Evolutionary conservation across 2,329 filamentous ascomycete genomes (phyloP).

Genomic region (Diplodia seriata): DNA sequence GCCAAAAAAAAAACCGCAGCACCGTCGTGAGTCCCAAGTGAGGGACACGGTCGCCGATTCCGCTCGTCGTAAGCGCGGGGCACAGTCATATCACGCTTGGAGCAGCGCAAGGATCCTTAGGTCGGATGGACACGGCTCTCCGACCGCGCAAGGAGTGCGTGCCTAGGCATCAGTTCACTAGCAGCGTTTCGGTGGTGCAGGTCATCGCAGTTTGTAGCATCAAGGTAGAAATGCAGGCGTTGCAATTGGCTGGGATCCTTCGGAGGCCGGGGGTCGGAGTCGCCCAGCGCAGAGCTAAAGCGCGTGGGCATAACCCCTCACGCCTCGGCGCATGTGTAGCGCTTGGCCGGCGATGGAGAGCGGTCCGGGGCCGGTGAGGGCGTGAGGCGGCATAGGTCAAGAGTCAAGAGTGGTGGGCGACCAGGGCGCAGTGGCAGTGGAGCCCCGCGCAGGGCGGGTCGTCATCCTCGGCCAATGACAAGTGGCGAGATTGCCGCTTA

Average conservation of each 20-base stretch:
- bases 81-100: not conserved
- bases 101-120: not conserved
- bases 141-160: not conserved
- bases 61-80: not conserved
- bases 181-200: constrained; percentile 16
- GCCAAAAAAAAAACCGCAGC: not conserved
- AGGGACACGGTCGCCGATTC: not conserved
- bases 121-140: not conserved
- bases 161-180: constrained; percentile 4
- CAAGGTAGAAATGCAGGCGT: not conserved
- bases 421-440: not conserved
- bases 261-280: not conserved
- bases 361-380: not conserved
- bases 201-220: not conserved
- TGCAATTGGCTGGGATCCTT: constrained; percentile 6
- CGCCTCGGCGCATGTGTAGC: not conserved
- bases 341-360: constrained; percentile 8
- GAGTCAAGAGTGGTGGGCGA: constrained; percentile 12
- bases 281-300: constrained; percentile 2
- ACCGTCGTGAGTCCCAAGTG: not conserved
- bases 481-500: constrained; percentile 26
- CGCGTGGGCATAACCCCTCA: constrained; percentile 5
- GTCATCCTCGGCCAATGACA: constrained; percentile 16
- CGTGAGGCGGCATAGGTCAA: not conserved
- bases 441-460: constrained; percentile 11